Evolutionary conservation across 192 early-diverging fungal genomes (phyloP), one percentile per base, ranked within the genome.

Genomic region (Entophlyctis luteolus): DNA sequence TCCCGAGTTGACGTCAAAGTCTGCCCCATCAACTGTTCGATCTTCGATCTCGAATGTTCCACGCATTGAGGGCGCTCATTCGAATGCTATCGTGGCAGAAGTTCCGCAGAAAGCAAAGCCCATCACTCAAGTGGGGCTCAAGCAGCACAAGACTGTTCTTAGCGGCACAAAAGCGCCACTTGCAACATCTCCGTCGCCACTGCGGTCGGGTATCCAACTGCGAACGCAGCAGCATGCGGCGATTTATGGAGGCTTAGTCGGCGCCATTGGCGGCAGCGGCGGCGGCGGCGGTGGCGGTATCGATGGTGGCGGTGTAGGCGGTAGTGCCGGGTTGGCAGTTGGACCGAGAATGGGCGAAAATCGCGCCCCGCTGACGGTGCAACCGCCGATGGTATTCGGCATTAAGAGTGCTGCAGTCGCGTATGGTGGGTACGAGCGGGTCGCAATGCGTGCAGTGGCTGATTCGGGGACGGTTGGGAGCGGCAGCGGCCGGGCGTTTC

Each of bases 191-290:
- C 60, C 60, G 5, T 37, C 32, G 2, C 60, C 60, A 22, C 50
- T 63, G 22, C 42, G 60, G 5, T 48, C 47, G 3, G 60, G 60
- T 14, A 63, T 63, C 29, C 60, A 63, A 49, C 47, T 63, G 20
- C 60, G 60, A 16, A 33, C 60, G 6, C 60, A 47, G 25, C 60
- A 47, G 20, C 16, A 47, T 32, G 20, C 54, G 27, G 27, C 54
- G 36, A 10, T 33, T 18, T 55, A 55, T 33, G 32, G 20, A 31
- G 8, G 20, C 10, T 6, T 0, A 33, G 20, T 1, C 58, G 23
- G 1, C 58, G 47, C 6, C 58, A 45, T 2, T 23, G 31, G 6
- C 35, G 47, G 31, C 14, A 45, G 0, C 58, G 31, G 58, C 14
- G 10, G 18, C 22, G 29, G 31, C 39, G 5, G 8, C 14, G 1